phyloP scores from a whole-genome alignment of 352 stramenopile species.

The Pythium inflatum region DNA sequence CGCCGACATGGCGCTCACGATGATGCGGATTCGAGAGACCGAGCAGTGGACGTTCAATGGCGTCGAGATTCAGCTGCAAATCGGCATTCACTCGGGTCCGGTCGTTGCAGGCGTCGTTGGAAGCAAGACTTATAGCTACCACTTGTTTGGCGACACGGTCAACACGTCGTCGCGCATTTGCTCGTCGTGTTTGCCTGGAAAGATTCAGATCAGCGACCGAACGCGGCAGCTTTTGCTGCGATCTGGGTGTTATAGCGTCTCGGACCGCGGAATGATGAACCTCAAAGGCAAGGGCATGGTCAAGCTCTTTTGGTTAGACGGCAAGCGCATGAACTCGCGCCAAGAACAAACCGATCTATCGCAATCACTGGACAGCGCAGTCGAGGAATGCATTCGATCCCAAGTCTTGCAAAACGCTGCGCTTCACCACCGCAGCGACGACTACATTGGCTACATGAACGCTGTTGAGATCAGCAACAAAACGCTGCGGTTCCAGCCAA shows the following conservation, averaged over 20 bases:
- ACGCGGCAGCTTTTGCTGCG: conserved; percentile 52
- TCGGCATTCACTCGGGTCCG: conserved; percentile 80
- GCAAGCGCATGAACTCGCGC: conserved; percentile 40
- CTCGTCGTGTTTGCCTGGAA: conserved; percentile 63
- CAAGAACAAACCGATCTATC: conserved; percentile 39
- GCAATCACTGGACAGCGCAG: conserved; percentile 41
- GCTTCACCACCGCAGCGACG: conserved; percentile 55
- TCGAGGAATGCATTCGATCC: conserved; percentile 59
- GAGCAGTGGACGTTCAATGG: conserved; percentile 75
- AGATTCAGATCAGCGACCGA: conserved; percentile 72
- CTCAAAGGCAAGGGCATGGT: conserved; percentile 78
- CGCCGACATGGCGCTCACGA: conserved; percentile 75
- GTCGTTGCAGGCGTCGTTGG: conserved; percentile 85
- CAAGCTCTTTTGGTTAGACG: conserved; percentile 71
- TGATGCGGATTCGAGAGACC: conserved; percentile 73
- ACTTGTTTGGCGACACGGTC: conserved; percentile 85
- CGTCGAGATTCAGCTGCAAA: conserved; percentile 78
- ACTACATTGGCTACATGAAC: conserved; percentile 68
- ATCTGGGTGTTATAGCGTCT: conserved; percentile 55
- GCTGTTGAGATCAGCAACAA: conserved; percentile 54
- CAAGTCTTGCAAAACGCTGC: conserved; percentile 39
- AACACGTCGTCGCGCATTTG: conserved; percentile 84
- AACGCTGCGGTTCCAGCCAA: conserved; percentile 58
- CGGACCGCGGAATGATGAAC: conserved; percentile 66
- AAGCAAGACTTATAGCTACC: conserved; percentile 81